Evolutionary conservation across 495 filamentous ascomycete genomes (phyloP).

Genomic region (Hyphodiscus hymeniophilus): DNA sequence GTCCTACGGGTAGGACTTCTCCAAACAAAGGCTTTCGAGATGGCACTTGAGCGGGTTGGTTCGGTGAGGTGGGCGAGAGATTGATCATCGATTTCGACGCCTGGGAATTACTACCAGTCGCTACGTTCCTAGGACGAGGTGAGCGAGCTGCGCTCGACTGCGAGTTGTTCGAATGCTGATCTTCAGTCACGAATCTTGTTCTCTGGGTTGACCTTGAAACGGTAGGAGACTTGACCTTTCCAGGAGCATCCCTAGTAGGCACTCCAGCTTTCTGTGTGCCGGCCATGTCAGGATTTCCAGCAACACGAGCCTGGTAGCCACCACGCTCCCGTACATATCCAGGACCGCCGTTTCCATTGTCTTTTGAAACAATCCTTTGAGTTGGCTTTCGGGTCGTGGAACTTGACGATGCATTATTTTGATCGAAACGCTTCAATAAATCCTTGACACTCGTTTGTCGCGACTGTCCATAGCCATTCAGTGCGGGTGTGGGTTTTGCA

Average conservation of each 20-base stretch:
- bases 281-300: not conserved
- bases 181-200: conserved; percentile 30
- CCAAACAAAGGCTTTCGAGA: conserved; percentile 37
- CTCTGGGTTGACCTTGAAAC: conserved; percentile 29
- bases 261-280: conserved; percentile 7
- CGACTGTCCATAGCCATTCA: conserved; percentile 20
- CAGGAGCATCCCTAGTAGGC: conserved; percentile 8
- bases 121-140: conserved; percentile 34
- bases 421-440: conserved; percentile 46
- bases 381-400: conserved; percentile 13
- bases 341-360: conserved; percentile 1
- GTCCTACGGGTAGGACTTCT: conserved; percentile 38
- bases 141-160: conserved; percentile 47
- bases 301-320: conserved; percentile 8
- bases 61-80: conserved; percentile 25
- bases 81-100: conserved; percentile 38
- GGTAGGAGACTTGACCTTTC: conserved; percentile 9
- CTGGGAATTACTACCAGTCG: conserved; percentile 26
- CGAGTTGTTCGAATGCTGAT: conserved; percentile 36
- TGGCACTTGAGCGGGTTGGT: conserved; percentile 21
- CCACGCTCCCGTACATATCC: conserved; percentile 10
- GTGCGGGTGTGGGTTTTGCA: conserved; percentile 23
- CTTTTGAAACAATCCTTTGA: conserved; percentile 5
- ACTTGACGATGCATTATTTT: conserved; percentile 20
- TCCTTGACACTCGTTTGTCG: conserved; percentile 45